phyloP scores from a whole-genome alignment of 257 asterid genomes.

The Solanum peruvianum region DNA sequence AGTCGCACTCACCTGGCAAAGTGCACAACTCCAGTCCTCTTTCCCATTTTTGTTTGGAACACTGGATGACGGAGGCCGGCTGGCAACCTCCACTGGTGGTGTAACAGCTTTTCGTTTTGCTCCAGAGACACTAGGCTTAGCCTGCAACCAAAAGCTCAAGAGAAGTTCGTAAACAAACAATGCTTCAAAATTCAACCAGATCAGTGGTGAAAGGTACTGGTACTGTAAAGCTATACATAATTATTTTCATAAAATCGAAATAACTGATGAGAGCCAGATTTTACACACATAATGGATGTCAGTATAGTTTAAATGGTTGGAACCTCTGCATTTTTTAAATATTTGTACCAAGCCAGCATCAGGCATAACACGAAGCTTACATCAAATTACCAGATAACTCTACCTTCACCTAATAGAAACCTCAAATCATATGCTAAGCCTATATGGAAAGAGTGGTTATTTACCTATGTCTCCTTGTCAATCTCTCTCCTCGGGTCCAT shows the following conservation, averaged over 20 bases:
- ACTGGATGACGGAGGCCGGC: background rate
- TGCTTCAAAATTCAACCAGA: background rate
- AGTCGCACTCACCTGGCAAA: constrained; percentile 37
- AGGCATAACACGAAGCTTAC: background rate
- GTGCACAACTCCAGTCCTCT: constrained; percentile 40
- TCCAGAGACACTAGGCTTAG: constrained; percentile 25
- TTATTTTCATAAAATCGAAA: background rate
- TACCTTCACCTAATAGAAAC: background rate
- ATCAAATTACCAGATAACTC: background rate
- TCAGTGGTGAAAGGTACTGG: background rate
- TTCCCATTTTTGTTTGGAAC: constrained; percentile 18
- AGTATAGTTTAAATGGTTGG: background rate
- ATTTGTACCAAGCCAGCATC: background rate
- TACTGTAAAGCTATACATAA: background rate
- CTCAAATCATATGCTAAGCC: background rate
- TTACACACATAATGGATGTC: background rate
- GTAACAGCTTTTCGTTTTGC: constrained; percentile 22
- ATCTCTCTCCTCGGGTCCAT: background rate
- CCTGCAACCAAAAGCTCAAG: constrained; percentile 27
- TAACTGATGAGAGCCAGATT: background rate
- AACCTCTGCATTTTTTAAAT: background rate
- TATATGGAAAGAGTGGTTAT: background rate
- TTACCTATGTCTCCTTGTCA: background rate
- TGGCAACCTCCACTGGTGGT: constrained; percentile 6
- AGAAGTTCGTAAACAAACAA: background rate